Base-by-base conservation (phyloP, 768 basidiomycete species). In the Erythrobasidium yunnanense region DNA sequence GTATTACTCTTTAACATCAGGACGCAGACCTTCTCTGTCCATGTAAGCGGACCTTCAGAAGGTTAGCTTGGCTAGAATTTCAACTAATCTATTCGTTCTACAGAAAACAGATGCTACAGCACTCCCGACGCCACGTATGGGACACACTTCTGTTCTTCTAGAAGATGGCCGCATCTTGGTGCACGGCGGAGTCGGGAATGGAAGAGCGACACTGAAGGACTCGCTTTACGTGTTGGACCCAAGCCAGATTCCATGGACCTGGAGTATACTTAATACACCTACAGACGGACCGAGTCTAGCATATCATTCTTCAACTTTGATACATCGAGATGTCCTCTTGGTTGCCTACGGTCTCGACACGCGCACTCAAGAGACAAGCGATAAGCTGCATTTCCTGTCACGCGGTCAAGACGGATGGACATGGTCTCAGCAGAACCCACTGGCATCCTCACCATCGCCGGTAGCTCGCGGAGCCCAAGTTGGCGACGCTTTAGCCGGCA, bases 301-400 rank as follows among this genome's bases (percentile, higher is more conserved):
- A 0, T 73, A 65, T 56, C 72, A 73, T 42, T 49, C 66, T 4
- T 68, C 69, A 2, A 68, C 63, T n/a, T 42, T 42, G 11, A n/a
- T 11, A 42, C 11, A 42, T 11, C 11, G n/a, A 11, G 70, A 50
- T 1, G 50, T 55, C 15, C 55, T 71, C 22, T 62, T 71, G 22
- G 54, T 71, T 33, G 68, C 69, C 2, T 73, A 68, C 55, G 72
- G 72, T 1, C 25, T 73, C 29, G 66, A 70, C 55, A 30, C 52
- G 5, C 1, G 6, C 35, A 47, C 66, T 18, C 30, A 32, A 13
- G 15, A 51, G 25, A 55, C 67, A 1, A 65, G 50, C 13, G 27
- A 34, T 33, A 27, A 66, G 2, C 51, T 73, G 30, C 70, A 47
- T 45, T 73, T 71, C 66, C 66, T 73, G 55, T 11, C 38, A 42